Evolutionary conservation across 441 rosid genomes (phyloP), one percentile per base, ranked within the genome.

Genomic region (Arabidopsis lyrata): DNA sequence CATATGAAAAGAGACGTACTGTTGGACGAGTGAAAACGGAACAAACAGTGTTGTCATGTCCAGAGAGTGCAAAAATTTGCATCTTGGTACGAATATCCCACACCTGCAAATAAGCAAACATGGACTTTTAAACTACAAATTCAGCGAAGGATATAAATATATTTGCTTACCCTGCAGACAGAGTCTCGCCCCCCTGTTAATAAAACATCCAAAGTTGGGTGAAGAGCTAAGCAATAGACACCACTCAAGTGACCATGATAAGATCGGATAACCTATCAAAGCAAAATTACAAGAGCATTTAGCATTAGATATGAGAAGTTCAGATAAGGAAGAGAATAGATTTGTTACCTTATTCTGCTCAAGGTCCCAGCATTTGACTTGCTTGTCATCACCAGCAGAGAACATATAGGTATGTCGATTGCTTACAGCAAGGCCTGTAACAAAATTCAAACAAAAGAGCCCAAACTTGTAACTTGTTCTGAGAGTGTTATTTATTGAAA

Each of bases 201-300:
- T 83, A 95, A 80, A 62, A 95, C 81, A 45, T 95, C 96, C 38
- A 93, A 81, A 15, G 95, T 93, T 58, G 99, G 99, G 84, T 95
- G 98, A 76, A 95, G 86, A 67, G 95, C 99, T 87, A 93, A 83
- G 87, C 99, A 95, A 78, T 95, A 93, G 60, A 95, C 99, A 77
- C 99, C 98, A 78, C 99, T 95, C 60, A 95, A 86, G 84, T 93
- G 99, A 57, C 99, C 99, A 77, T 95, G 99, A 81, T 95, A 95
- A 67, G 99, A 95, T 47, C 99, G 88, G 59, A 95, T 88, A 64
- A 84, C 98, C 99, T 95, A 80, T 52, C 44, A 53, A 77, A 78
- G 14, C 5, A 31, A 52, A 58, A 61, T 45, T 53, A 3, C 1
- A 72, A 18, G 61, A 35, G 63, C 35, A 13, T 58, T 45, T 22